Percentiles rank a stretch among this genome's conserved stretches.
phyloP scores from a whole-genome alignment of 1,284 basidiomycete genomes.

The Bondarzewia mesenterica region DNA sequence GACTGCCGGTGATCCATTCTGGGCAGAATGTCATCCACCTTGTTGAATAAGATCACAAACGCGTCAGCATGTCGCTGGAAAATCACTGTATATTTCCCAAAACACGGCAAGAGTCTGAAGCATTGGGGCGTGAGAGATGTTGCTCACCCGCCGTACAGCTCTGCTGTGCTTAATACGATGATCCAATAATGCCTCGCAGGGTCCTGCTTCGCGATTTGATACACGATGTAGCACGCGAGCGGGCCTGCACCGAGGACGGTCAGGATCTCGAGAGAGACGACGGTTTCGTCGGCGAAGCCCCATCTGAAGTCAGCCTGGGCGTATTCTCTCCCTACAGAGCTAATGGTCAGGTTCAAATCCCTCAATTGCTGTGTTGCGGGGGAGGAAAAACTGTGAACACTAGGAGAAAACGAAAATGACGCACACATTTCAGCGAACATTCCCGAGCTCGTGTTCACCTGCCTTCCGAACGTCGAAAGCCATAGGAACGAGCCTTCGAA shows the following conservation, averaged over 20 bases:
- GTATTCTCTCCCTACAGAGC: constrained; percentile 50
- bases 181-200: constrained; percentile 75
- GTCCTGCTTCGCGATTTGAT: constrained; percentile 54
- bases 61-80: too few relatives aligned
- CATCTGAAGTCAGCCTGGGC: constrained; percentile 74
- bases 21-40: constrained; percentile 84
- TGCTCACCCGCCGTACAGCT: constrained; percentile 68
- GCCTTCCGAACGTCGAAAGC: constrained; percentile 62
- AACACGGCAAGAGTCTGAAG: background rate
- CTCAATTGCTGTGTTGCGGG: too few relatives aligned
- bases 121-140: background rate
- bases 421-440: constrained; percentile 71
- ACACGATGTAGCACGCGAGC: constrained; percentile 61
- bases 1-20: constrained; percentile 74
- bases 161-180: constrained; percentile 64
- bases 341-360: too few relatives aligned
- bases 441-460: constrained; percentile 62
- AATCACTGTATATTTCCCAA: too few relatives aligned
- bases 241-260: constrained; percentile 75
- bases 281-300: constrained; percentile 69
- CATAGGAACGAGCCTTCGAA: constrained; percentile 77
- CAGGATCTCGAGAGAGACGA: constrained; percentile 75
- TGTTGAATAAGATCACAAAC: background rate
- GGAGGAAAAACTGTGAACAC: background rate
- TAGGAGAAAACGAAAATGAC: constrained; percentile 18